Base-by-base conservation (phyloP, 2,329 filamentous ascomycete genomes). In the Eutypella sp. region DNA sequence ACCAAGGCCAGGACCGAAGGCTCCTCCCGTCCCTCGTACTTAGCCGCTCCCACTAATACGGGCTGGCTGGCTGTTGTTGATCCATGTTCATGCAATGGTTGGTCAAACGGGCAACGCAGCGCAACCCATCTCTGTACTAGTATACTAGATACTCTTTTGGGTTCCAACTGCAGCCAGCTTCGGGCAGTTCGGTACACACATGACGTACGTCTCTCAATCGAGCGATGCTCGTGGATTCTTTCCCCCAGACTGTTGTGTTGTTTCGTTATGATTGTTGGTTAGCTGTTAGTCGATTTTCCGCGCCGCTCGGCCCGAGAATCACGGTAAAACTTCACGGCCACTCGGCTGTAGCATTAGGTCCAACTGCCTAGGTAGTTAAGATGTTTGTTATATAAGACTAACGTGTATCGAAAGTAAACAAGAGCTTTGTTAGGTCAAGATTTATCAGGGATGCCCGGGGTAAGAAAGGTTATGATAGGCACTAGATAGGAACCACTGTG, bases 1-100 rank as follows among this genome's bases (percentile, higher is more conserved):
- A n/a, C n/a, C n/a, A n/a, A n/a, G n/a, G n/a, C n/a, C n/a, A n/a
- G n/a, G n/a, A n/a, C n/a, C 36, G 15, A 24, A 22, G 36, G 36
- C 19, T 39, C 36, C 15, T 39, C 36, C 36, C 36, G 36, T 39
- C 36, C 36, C 36, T 39, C 23, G 36, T 39, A 24, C 36, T 39
- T 39, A 39, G 15, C 36, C 36, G 36, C 19, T 24, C 10, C 8
- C 36, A 11, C 36, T 18, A 33, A 33, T 15, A 33, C 29, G 29
- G 29, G 29, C 11, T 33, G 13, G 13, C 29, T 3, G 15, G 6
- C 15, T 33, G 10, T 11, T 13, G 36, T 20, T 39, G 36, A 39
- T 39, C 36, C 13, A 39, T 39, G 20, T 39, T 39, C 13, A 39
- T 39, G 36, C 36, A 39, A 39, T 15, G 16, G 13, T 33, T n/a